Percentiles rank a stretch among this genome's conserved stretches.
Conservation (phyloP, 2,329 filamentous ascomycete species). For the Calonectria naviculata region DNA sequence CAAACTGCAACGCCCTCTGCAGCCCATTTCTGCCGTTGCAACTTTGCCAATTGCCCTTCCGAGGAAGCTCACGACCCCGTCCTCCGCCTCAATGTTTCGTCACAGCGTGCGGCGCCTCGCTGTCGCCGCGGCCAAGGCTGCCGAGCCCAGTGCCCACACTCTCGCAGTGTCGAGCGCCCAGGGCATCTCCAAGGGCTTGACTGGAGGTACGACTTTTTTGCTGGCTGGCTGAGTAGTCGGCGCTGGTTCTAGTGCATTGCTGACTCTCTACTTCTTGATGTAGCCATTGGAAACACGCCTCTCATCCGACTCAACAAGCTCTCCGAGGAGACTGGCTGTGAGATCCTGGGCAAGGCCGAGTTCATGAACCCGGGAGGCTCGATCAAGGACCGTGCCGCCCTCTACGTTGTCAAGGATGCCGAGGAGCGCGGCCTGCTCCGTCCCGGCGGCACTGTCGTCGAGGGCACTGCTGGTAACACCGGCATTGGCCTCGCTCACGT, state of each 20-base stretch:
- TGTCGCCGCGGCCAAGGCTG: slow-evolving; percentile 60
- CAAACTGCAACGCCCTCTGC: slow-evolving; percentile 21
- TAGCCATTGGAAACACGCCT: slow-evolving; percentile 97
- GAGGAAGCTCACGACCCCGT: slow-evolving; percentile 14
- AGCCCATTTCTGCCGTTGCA: not conserved
- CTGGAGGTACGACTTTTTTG: slow-evolving; percentile 72
- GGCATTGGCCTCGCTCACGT: slow-evolving; percentile 98
- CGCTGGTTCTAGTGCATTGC: not conserved
- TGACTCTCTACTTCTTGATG: not conserved
- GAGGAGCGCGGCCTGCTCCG: slow-evolving; percentile 86
- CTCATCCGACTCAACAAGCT: slow-evolving; percentile 90
- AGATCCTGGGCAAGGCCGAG: slow-evolving; percentile 95
- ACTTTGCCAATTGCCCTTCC: slow-evolving; percentile 27
- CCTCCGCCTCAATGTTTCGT: slow-evolving; percentile 69
- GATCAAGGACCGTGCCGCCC: slow-evolving; percentile 94
- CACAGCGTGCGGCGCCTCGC: slow-evolving; percentile 76
- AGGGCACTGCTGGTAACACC: slow-evolving; percentile 97
- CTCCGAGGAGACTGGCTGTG: slow-evolving; percentile 91
- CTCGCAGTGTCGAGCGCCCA: slow-evolving; percentile 83
- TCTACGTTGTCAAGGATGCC: slow-evolving; percentile 93
- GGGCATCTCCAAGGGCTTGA: slow-evolving; percentile 80
- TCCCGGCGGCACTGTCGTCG: slow-evolving; percentile 92
- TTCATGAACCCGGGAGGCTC: slow-evolving; percentile 98
- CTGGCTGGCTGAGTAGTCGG: not conserved
- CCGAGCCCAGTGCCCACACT: slow-evolving; percentile 67